Conservation (phyloP, 495 filamentous ascomycete genomes). For the Xylaria intraflava region DNA sequence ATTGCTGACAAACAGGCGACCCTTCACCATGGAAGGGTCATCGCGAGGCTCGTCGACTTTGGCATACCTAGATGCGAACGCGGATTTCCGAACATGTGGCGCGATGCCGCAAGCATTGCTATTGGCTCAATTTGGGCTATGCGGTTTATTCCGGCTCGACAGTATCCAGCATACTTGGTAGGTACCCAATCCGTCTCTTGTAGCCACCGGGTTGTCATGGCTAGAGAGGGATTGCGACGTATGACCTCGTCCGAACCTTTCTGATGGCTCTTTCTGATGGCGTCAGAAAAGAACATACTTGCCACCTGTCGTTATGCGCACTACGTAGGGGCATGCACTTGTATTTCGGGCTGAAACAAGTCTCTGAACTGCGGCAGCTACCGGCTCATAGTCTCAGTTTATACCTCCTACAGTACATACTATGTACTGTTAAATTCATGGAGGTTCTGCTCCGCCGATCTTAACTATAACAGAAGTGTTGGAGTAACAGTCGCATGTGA, state of each 20-base stretch:
- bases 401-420: too few species aligned
- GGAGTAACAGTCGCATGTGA: slow-evolving; percentile 3
- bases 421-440: background rate
- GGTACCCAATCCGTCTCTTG: background rate
- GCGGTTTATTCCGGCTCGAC: background rate
- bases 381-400: too few species aligned
- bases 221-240: too few species aligned
- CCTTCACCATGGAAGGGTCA: background rate
- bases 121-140: background rate
- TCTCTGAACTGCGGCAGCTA: slow-evolving; percentile 7
- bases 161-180: background rate
- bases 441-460: slow-evolving; percentile 9
- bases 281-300: too few species aligned
- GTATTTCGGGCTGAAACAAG: slow-evolving; percentile 10
- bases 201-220: too few species aligned
- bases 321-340: too few species aligned
- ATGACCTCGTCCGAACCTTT: too few species aligned
- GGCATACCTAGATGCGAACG: background rate
- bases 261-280: too few species aligned
- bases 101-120: slow-evolving; percentile 1
- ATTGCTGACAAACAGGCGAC: background rate
- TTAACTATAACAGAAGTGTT: slow-evolving; percentile 4
- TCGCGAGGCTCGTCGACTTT: slow-evolving; percentile 3
- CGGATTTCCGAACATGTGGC: background rate
- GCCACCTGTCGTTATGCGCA: too few species aligned